Evolutionary conservation across 768 basidiomycete species (phyloP).

Genomic region (Jaapia argillacea): DNA sequence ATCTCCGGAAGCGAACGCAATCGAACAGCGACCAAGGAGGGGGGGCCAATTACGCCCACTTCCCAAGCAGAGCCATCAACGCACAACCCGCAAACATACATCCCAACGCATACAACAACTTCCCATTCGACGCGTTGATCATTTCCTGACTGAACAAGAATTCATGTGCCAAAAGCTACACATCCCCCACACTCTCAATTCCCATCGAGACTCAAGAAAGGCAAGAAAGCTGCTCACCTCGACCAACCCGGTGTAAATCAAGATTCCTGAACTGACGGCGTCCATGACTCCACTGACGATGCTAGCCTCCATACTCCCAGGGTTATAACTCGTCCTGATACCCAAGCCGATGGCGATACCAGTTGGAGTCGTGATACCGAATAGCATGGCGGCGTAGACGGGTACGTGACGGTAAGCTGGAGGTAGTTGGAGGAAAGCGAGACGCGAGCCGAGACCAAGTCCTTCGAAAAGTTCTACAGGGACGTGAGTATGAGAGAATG

Average conservation of each 20-base stretch:
- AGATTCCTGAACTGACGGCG: constrained; percentile 76
- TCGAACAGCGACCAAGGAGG: neutral
- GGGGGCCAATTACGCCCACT: constrained; percentile 58
- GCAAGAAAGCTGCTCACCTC: constrained; percentile 38
- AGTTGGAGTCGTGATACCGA: constrained; percentile 74
- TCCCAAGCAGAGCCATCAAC: constrained; percentile 85
- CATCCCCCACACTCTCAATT: neutral
- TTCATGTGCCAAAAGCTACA: constrained; percentile 85
- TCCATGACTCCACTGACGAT: constrained; percentile 85
- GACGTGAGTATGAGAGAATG: neutral
- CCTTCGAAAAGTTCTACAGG: constrained; percentile 87
- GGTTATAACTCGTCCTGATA: constrained; percentile 71
- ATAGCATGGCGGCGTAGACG: constrained; percentile 48
- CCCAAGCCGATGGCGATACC: constrained; percentile 84
- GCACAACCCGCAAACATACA: constrained; percentile 78
- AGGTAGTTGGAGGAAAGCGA: constrained; percentile 66
- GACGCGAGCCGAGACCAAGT: constrained; percentile 82
- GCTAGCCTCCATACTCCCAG: constrained; percentile 59
- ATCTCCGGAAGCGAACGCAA: too few species aligned
- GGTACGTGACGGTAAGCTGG: constrained; percentile 46
- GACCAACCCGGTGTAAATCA: constrained; percentile 81
- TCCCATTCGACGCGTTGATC: constrained; percentile 54
- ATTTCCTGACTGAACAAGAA: constrained; percentile 87
- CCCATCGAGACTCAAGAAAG: neutral
- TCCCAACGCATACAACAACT: constrained; percentile 62